Base-by-base conservation (phyloP, 2,329 filamentous ascomycete species). In the Phyllosticta citriasiana region DNA sequence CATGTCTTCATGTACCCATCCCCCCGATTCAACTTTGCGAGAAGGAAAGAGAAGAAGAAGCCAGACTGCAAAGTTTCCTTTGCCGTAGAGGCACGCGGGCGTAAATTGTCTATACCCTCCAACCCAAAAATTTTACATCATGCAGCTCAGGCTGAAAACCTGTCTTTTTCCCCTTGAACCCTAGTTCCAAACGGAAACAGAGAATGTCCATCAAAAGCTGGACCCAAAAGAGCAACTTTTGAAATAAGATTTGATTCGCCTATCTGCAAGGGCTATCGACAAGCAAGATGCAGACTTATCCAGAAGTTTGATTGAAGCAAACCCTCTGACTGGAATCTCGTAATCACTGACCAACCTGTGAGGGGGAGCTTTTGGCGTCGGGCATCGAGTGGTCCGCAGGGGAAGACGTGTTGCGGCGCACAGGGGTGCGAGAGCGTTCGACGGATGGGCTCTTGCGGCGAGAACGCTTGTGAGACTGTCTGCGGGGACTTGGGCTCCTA, bases 401-500 rank as follows among this genome's bases (percentile, higher is more conserved):
- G 12, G 63, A 64, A 33, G 64, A 64, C 8, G 64, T 64, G 53
- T 64, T 63, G 55, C 61, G 62, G 22, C 56, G 63, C 27, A 64
- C 59, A 57, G 47, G 47, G 40, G 64, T 65, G 14, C 40, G 40
- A n/a, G 40, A 47, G 40, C 16, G 40, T 19, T 25, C 33, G 57
- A 33, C 53, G 53, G 63, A 65, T 14, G 47, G 57, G 33, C 53
- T 59, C 63, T 55, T 53, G 60, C 61, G 54, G 10, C 52, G 60
- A 16, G 59, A 59, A 40, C 60, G 53, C 53, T 58, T 60, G 10
- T 40, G 30, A 12, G 47, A 54, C 12, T 22, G n/a, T 47, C 54
- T 40, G 19, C 27, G 50, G 12, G 66, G 70, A 57, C 77, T 60
- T 70, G 69, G 53, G 75, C 73, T 64, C 65, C 70, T 75, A 66